Evolutionary conservation across 2,329 filamentous ascomycete genomes (phyloP).

Genomic region (Beauveria sp.): DNA sequence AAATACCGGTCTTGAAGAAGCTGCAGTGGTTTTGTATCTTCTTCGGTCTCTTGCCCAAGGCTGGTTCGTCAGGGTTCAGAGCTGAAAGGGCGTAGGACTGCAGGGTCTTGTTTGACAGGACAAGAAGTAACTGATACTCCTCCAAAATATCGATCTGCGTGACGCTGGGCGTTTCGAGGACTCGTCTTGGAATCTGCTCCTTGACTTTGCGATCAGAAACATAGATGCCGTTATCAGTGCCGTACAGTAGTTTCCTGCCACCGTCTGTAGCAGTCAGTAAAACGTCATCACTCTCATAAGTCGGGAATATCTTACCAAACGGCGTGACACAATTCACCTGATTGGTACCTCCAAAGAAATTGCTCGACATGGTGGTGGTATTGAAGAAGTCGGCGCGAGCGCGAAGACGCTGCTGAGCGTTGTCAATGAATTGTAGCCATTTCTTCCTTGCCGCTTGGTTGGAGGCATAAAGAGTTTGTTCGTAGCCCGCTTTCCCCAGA

Average conservation of each 20-base stretch:
- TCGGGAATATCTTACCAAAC: slow-evolving; percentile 54
- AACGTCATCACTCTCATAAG: slow-evolving; percentile 7
- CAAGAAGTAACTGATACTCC: slow-evolving; percentile 84
- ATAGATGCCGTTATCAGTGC: slow-evolving; percentile 90
- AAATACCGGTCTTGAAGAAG: slow-evolving; percentile 97
- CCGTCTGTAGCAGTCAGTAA: slow-evolving; percentile 54
- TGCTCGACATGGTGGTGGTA: slow-evolving; percentile 51
- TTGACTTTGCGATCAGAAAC: slow-evolving; percentile 85
- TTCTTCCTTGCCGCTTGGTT: slow-evolving; percentile 85
- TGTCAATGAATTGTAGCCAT: slow-evolving; percentile 93
- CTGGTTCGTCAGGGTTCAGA: slow-evolving; percentile 74
- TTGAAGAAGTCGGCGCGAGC: slow-evolving; percentile 90
- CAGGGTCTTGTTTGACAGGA: slow-evolving; percentile 87
- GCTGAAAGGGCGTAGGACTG: slow-evolving; percentile 84
- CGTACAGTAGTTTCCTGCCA: slow-evolving; percentile 87
- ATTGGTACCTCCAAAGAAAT: slow-evolving; percentile 59
- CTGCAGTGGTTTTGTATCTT: slow-evolving; percentile 97
- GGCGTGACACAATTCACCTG: slow-evolving; percentile 92
- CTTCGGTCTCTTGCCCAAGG: slow-evolving; percentile 76
- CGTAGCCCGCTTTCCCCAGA: slow-evolving; percentile 91
- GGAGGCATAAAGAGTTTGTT: slow-evolving; percentile 78
- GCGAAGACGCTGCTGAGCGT: slow-evolving; percentile 78
- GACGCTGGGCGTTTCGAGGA: slow-evolving; percentile 78
- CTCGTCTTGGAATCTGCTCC: slow-evolving; percentile 70
- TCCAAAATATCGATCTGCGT: slow-evolving; percentile 95